These are phyloP conservation scores for Coemansia erecta DNA, from an alignment of 192 early-diverging fungal genomes.

Conservation along the genomic window DNA sequence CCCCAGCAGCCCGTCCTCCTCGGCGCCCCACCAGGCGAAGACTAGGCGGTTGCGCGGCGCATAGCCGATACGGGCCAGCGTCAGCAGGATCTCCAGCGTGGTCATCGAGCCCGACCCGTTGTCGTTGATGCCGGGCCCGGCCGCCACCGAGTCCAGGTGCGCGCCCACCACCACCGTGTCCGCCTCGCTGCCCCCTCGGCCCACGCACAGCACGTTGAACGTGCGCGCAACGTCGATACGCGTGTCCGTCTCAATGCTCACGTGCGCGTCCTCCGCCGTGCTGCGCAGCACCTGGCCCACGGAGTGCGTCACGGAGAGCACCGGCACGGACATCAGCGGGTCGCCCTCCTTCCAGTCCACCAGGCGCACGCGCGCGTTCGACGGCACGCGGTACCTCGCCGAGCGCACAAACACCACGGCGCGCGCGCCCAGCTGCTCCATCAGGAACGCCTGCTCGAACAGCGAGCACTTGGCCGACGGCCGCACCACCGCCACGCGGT, in stretches of 20 bases:
- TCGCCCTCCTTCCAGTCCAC: conserved; percentile 66
- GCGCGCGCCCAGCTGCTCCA: conserved; percentile 59
- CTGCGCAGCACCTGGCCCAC: conserved; percentile 54
- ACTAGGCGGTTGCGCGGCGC: conserved; percentile 58
- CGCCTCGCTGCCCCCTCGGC: conserved; percentile 41
- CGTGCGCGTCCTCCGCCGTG: conserved; percentile 15
- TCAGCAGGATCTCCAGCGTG: conserved; percentile 60
- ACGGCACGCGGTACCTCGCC: conserved; percentile 39
- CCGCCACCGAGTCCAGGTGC: conserved; percentile 68
- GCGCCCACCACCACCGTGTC: conserved; percentile 62
- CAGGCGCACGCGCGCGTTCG: conserved; percentile 56
- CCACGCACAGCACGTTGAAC: conserved; percentile 63
- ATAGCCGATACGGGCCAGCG: conserved; percentile 48
- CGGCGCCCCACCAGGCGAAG: conserved; percentile 75
- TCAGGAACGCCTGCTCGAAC: conserved; percentile 57
- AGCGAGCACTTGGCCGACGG: conserved; percentile 46
- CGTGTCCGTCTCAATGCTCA: conserved; percentile 55
- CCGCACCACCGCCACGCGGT: conserved; percentile 56
- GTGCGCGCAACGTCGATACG: conserved; percentile 57
- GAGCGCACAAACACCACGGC: conserved; percentile 62
- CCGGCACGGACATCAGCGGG: conserved; percentile 60
- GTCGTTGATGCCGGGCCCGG: conserved; percentile 70
- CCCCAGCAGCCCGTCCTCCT: conserved; percentile 68
- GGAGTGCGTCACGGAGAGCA: conserved; percentile 58
- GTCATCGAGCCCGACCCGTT: conserved; percentile 64